Evolutionary conservation across 148 eudicot species (phyloP), one percentile per base, ranked within the genome.

Genomic region (Pouteria glomerata): DNA sequence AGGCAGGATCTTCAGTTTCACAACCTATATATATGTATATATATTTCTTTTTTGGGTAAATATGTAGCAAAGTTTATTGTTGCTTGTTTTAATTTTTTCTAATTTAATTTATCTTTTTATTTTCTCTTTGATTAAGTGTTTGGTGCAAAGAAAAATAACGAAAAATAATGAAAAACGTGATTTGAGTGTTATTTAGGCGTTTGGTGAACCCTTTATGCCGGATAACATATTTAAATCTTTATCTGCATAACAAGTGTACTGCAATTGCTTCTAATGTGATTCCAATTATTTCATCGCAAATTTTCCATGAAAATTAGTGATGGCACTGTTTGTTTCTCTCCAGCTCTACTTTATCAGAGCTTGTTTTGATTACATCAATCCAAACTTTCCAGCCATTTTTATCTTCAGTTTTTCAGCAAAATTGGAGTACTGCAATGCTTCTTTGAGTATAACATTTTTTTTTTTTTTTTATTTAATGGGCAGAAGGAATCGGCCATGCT

Each of bases 401-500:
- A 21, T 31, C 31, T 23, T 61, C 45, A n/a, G 1, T 24, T 6
- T 24, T 2, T 61, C 47, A 30, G 53, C n/a, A n/a, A n/a, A n/a
- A n/a, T n/a, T 55, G 47, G 15, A 69, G 62, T 57, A 19, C 51
- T 51, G 59, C 33, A 48, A 27, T 27, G 23, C 26, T 18, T 26
- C 21, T 34, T 56, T 13, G 23, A 53, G 41, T 48, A 50, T 44
- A 37, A 5, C 45, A 26, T 56, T 61, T 33, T 71, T 31, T 80
- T 77, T 65, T 39, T n/a, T n/a, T n/a, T n/a, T n/a, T n/a, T n/a
- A n/a, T 39, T 39, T 11, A 59, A 68, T 69, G 75, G 31, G 67
- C 96, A 94, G 98, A 80, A 85, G 91, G 66, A 24, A 82, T 77
- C 64, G 78, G 69, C 15, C 87, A 86, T 59, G 80, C 83, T 71